phyloP scores from a whole-genome alignment of 2,329 filamentous ascomycete species.

The Trichoderma citrinoviride region DNA sequence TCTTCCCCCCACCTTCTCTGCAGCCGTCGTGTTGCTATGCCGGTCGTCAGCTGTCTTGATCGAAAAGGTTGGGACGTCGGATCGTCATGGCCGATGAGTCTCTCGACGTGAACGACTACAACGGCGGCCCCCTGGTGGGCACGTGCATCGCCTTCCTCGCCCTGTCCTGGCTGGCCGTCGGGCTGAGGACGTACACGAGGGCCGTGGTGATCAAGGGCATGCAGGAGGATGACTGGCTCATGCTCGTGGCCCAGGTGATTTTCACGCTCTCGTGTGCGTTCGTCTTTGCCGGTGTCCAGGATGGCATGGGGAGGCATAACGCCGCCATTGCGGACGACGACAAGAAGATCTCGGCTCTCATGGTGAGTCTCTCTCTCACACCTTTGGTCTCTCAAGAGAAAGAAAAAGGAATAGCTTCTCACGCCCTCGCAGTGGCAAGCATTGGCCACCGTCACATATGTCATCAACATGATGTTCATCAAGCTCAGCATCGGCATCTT shows the following conservation, averaged over 20 bases:
- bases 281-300: constrained; percentile 42
- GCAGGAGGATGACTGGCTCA: constrained; percentile 53
- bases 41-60: constrained; percentile 9
- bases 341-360: constrained; percentile 46
- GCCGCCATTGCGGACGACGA: constrained; percentile 40
- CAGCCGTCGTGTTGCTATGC: constrained; percentile 15
- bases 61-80: constrained; percentile 15
- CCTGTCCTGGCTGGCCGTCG: constrained; percentile 44
- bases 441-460: constrained; percentile 49
- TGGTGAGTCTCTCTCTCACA: constrained; percentile 35
- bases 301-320: constrained; percentile 50
- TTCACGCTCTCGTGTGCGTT: constrained; percentile 50
- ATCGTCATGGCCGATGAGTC: constrained; percentile 34
- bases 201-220: constrained; percentile 45
- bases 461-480: constrained; percentile 55
- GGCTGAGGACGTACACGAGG: constrained; percentile 45
- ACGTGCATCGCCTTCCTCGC: constrained; percentile 39
- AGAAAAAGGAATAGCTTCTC: too few relatives aligned
- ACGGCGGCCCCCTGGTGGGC: constrained; percentile 38
- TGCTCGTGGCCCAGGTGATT: constrained; percentile 46
- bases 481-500: constrained; percentile 56
- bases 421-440: constrained; percentile 45
- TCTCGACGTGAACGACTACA: constrained; percentile 39
- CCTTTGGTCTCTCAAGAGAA: too few relatives aligned
- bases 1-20: neutral